phyloP scores from a whole-genome alignment of 148 eudicot species.

The Chenopodium album region DNA sequence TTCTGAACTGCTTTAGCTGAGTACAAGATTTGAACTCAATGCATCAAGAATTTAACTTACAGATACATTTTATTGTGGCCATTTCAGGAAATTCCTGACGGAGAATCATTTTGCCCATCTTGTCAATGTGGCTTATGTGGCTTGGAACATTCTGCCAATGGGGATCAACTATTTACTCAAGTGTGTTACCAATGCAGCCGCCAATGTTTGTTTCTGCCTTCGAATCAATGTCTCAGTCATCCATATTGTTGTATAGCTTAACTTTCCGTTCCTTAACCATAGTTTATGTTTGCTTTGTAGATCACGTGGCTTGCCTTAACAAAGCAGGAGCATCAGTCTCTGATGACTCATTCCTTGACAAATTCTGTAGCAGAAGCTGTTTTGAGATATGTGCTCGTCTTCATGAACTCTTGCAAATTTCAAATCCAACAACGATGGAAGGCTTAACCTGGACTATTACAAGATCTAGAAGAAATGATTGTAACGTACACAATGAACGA shows the following conservation, averaged over 20 bases:
- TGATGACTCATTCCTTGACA: constrained; percentile 27
- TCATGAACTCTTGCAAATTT: constrained; percentile 41
- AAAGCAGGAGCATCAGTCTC: constrained; percentile 32
- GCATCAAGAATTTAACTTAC: background rate
- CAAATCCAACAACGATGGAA: constrained; percentile 36
- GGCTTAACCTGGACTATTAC: constrained; percentile 48
- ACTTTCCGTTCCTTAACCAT: background rate
- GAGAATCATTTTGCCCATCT: constrained; percentile 40
- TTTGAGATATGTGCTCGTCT: constrained; percentile 53
- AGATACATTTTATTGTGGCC: constrained; percentile 3
- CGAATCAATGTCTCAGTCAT: background rate
- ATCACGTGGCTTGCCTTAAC: constrained; percentile 41
- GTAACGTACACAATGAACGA: constrained; percentile 42
- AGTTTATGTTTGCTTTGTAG: constrained; percentile 22
- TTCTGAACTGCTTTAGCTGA: background rate
- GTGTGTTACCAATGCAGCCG: constrained; percentile 50
- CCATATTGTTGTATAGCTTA: constrained; percentile 11
- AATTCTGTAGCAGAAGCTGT: constrained; percentile 49
- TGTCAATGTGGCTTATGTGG: constrained; percentile 54
- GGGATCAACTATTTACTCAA: constrained; percentile 28
- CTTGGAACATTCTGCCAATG: constrained; percentile 23
- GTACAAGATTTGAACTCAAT: background rate
- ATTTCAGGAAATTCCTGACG: constrained; percentile 40
- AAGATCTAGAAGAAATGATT: constrained; percentile 51
- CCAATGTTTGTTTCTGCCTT: constrained; percentile 34